Conservation (phyloP, 768 basidiomycete species). For the Rickenella mellea region DNA sequence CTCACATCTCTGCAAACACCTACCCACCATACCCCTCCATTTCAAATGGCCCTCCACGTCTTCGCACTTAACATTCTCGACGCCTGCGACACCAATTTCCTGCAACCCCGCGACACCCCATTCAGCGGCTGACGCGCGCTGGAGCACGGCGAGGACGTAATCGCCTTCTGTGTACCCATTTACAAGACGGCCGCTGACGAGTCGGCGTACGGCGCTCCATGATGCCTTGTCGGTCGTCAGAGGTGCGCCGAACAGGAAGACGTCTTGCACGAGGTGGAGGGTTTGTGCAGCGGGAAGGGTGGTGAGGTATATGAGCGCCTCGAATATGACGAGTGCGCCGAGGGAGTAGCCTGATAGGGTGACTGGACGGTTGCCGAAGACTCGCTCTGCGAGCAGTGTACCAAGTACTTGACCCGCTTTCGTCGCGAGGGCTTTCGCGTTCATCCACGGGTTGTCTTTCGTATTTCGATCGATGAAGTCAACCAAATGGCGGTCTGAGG, state of each 20-base stretch:
- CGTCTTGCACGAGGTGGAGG: slow-evolving; percentile 40
- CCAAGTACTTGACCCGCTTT: slow-evolving; percentile 48
- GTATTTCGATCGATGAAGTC: neutral
- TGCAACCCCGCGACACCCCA: slow-evolving; percentile 46
- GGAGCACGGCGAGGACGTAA: slow-evolving; percentile 45
- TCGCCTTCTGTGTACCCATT: slow-evolving; percentile 45
- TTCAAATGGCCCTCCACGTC: slow-evolving; percentile 40
- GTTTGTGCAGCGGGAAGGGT: slow-evolving; percentile 34
- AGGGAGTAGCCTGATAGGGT: slow-evolving; percentile 50
- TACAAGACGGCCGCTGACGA: slow-evolving; percentile 42
- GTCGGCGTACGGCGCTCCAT: slow-evolving; percentile 39
- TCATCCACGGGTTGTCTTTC: slow-evolving; percentile 53
- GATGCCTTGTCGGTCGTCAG: slow-evolving; percentile 25
- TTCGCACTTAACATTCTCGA: slow-evolving; percentile 41
- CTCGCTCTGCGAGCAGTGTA: slow-evolving; percentile 36
- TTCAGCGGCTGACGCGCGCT: slow-evolving; percentile 32
- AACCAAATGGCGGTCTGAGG: neutral
- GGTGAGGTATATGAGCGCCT: slow-evolving; percentile 41
- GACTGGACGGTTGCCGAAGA: slow-evolving; percentile 45
- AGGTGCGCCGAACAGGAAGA: slow-evolving; percentile 45
- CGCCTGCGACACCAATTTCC: slow-evolving; percentile 36
- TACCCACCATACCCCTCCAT: slow-evolving; percentile 41
- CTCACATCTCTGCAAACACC: slow-evolving; percentile 28
- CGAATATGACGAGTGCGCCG: slow-evolving; percentile 46
- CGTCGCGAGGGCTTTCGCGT: slow-evolving; percentile 37